A percentile compares a stretch with the other conserved stretches of the same genome.
Conservation (phyloP, 2,329 filamentous ascomycete genomes). For the Mollisiaceae sp. region DNA sequence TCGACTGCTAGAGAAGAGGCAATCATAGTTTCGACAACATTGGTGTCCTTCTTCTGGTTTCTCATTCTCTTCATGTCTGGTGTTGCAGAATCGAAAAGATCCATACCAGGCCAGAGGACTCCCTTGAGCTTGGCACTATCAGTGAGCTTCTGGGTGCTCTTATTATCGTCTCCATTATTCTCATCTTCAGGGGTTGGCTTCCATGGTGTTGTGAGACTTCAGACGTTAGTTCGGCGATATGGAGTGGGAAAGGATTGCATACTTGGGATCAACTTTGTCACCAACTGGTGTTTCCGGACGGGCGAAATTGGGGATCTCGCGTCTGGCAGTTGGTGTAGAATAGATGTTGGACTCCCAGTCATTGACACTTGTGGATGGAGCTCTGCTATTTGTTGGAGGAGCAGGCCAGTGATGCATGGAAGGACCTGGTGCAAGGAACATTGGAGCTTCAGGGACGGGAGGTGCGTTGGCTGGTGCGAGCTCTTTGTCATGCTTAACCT, state of each 20-base stretch:
- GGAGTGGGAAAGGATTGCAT: neutral
- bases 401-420: conserved; percentile 41
- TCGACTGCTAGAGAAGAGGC: conserved; percentile 67
- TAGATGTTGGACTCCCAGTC: conserved; percentile 35
- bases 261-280: conserved; percentile 34
- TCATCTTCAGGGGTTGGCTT: conserved; percentile 24
- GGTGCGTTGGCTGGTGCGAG: conserved; percentile 7
- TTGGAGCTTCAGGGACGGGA: neutral
- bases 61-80: conserved; percentile 74
- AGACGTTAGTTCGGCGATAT: conserved; percentile 6
- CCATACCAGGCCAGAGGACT: conserved; percentile 77
- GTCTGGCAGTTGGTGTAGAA: conserved; percentile 38
- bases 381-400: conserved; percentile 14
- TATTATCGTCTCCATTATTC: conserved; percentile 24
- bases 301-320: conserved; percentile 36
- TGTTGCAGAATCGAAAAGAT: conserved; percentile 79
- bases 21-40: conserved; percentile 70
- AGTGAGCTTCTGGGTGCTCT: conserved; percentile 31
- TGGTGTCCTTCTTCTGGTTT: conserved; percentile 79
- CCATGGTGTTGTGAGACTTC: conserved; percentile 36
- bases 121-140: conserved; percentile 64
- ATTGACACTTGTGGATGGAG: conserved; percentile 19
- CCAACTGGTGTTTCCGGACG: conserved; percentile 21
- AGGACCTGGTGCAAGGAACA: conserved; percentile 38
- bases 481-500: conserved; percentile 21